Base-by-base conservation (phyloP, 306 rosid genomes). In the Sicyos edulis region DNA sequence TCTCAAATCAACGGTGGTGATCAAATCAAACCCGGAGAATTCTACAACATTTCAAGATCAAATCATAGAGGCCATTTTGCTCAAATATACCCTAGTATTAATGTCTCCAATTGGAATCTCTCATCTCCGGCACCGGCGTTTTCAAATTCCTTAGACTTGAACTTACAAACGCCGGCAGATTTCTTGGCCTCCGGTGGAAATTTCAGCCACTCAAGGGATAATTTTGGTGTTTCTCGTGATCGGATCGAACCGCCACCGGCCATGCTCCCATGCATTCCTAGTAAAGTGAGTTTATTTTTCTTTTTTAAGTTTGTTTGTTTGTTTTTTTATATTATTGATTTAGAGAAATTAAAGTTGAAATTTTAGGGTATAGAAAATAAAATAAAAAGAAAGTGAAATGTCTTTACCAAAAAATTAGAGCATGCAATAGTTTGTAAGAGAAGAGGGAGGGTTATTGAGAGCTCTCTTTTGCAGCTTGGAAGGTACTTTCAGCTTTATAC, bases 31-130 rank as follows among this genome's bases (percentile, higher is more conserved):
- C 14, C 20, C 15, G 60, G 42, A 34, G 49, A 24, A 51, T 50
- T 71, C n/a, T 50, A 24, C 71, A 66, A 8, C 32, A 17, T 2
- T 8, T 52, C 34, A 19, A 42, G 70, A 64, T 22, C 62, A 56
- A 64, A 29, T 29, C 1, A 7, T 72, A 73, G 86, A 74, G 86
- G 89, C 45, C 84, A 73, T 64, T 87, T 84, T 70, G 77, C 88
- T 78, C 97, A 86, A 80, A 91, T 91, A 64, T 86, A 89, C 75
- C 97, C 97, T 0, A 89, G 85, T 69, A 75, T 91, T 21, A 84
- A 87, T 69, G 75, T 91, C 65, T 86, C 96, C 32, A 84, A 75
- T 81, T 78, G 85, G 75, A 85, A 77, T 21, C 81, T 73, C 13
- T 84, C 78, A 22, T 44, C 78, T 1, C 62, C 74, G 2, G n/a